These are phyloP conservation scores for Diaporthe aspalathi DNA, from an alignment of 2,329 filamentous ascomycete species.

Conservation along the genomic window DNA sequence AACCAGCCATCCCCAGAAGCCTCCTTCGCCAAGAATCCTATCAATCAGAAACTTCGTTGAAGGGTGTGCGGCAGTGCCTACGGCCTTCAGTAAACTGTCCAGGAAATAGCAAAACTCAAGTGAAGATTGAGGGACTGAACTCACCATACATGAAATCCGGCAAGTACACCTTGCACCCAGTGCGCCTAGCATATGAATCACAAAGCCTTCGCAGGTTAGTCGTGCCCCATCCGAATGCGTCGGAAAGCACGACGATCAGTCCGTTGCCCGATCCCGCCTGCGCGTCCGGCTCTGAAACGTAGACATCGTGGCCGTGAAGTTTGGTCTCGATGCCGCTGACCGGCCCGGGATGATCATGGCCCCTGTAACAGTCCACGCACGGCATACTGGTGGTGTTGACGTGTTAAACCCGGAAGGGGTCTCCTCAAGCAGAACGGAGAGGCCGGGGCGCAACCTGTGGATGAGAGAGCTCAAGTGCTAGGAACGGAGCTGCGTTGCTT, in stretches of 20 bases:
- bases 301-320: not conserved
- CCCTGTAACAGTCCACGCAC: not conserved
- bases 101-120: not conserved
- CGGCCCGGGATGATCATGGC: not conserved
- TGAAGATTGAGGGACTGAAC: not conserved
- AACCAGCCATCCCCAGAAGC: not conserved
- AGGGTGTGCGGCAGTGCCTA: not conserved
- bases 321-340: not conserved
- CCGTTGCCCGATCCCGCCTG: not conserved
- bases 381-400: not conserved
- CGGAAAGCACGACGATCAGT: not conserved
- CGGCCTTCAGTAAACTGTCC: not conserved
- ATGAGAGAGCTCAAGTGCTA: too few species aligned
- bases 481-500: too few species aligned
- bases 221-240: not conserved
- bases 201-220: not conserved
- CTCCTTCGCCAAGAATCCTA: not conserved
- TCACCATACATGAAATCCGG: not conserved
- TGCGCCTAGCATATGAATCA: not conserved
- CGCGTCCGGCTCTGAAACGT: not conserved
- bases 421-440: not conserved
- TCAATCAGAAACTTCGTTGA: not conserved
- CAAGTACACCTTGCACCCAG: not conserved
- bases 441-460: too few species aligned
- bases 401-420: too few species aligned